Conservation (phyloP, 176 grass and related monocot species). For the Tuctoria greenei region DNA sequence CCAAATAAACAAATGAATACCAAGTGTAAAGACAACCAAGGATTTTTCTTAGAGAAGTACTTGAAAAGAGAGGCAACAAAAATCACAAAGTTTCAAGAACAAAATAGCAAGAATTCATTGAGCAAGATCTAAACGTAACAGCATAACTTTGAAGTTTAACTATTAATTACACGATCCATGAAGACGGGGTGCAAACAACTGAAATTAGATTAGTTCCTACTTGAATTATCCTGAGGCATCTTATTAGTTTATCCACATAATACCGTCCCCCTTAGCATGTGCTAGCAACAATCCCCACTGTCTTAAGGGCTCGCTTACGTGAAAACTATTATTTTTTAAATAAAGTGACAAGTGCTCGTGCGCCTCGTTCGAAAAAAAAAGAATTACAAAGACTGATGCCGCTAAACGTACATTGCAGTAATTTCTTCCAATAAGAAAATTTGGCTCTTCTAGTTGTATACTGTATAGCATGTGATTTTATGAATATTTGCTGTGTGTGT, state of each 20-base stretch:
- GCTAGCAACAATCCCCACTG: neutral
- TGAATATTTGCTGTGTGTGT: conserved; percentile 1
- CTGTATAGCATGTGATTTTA: conserved; percentile 23
- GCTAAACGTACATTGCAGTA: neutral
- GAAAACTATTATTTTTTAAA: neutral
- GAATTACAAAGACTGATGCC: neutral
- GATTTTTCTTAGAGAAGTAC: conserved; percentile 15
- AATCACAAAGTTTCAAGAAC: conserved; percentile 1
- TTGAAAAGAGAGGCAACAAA: neutral
- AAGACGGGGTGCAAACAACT: neutral
- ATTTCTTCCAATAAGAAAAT: neutral
- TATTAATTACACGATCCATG: neutral
- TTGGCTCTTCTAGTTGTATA: conserved; percentile 8
- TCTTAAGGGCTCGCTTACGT: neutral
- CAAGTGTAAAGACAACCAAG: conserved; percentile 1
- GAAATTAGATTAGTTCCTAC: neutral
- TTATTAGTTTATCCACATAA: neutral
- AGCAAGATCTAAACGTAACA: conserved; percentile 22
- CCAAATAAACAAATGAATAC: conserved; percentile 17
- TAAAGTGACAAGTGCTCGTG: neutral
- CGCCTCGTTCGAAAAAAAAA: too few relatives aligned
- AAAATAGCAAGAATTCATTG: conserved; percentile 5
- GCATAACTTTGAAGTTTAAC: neutral
- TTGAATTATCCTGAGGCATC: neutral
- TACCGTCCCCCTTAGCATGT: neutral